Evolutionary conservation across 78 protist species (phyloP).

Genomic region (Dictyostelium purpureum): DNA sequence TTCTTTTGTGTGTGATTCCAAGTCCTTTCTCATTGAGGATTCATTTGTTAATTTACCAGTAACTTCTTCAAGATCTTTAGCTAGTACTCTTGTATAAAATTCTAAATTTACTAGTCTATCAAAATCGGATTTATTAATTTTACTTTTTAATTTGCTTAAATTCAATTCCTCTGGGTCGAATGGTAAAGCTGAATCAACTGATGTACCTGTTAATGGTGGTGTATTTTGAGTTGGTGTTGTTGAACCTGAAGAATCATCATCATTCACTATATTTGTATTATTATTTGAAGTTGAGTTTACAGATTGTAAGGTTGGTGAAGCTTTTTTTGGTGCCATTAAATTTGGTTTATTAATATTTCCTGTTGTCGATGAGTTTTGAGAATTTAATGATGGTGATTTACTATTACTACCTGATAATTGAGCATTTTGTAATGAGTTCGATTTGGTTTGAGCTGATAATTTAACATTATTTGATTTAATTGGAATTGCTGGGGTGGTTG

Average conservation of each 20-base stretch:
- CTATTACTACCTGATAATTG: background rate
- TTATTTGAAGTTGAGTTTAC: background rate
- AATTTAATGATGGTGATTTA: background rate
- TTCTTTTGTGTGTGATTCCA: slow-evolving; percentile 37
- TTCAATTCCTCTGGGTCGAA: background rate
- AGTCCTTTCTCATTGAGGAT: slow-evolving; percentile 9
- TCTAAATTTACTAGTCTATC: slow-evolving; percentile 35
- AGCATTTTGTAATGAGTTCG: background rate
- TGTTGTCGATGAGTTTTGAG: background rate
- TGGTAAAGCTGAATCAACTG: background rate
- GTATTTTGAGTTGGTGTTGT: background rate
- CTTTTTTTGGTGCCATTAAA: background rate
- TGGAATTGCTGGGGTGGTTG: background rate
- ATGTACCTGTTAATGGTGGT: slow-evolving; percentile 11
- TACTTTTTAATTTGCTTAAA: slow-evolving; percentile 1
- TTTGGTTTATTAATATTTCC: background rate
- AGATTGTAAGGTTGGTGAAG: background rate
- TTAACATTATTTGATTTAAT: background rate
- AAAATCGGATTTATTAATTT: slow-evolving; percentile 14
- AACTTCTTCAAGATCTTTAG: slow-evolving; percentile 15
- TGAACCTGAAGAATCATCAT: background rate
- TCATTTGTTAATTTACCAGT: slow-evolving; percentile 13
- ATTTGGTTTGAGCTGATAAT: background rate
- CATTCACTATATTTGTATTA: background rate
- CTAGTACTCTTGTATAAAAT: background rate